Percentiles rank a stretch among this genome's conserved stretches.
Conservation (phyloP, 345 rosid genomes). For the Excoecaria cochinchinensis region DNA sequence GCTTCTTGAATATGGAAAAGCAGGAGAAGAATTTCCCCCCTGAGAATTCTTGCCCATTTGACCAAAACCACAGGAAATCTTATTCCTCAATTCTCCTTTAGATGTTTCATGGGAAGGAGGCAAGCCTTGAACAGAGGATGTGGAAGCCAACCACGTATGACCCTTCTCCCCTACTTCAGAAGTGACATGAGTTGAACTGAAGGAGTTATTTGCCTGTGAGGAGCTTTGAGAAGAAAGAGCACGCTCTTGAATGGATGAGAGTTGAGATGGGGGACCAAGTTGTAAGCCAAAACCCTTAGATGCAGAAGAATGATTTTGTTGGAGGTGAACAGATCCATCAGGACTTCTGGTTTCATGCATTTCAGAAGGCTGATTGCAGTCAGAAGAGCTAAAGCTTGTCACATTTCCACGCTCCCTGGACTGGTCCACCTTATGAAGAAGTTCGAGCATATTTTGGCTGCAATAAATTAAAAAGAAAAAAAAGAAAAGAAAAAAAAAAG, state of each 20-base stretch:
- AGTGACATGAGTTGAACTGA: slow-evolving; percentile 28
- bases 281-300: slow-evolving; percentile 80
- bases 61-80: slow-evolving; percentile 34
- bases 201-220: slow-evolving; percentile 29
- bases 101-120: slow-evolving; percentile 40
- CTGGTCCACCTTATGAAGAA: slow-evolving; percentile 83
- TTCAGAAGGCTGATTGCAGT: slow-evolving; percentile 39
- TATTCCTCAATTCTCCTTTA: slow-evolving; percentile 39
- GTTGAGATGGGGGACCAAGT: slow-evolving; percentile 80
- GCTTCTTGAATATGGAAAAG: slow-evolving; percentile 46
- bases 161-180: slow-evolving; percentile 44
- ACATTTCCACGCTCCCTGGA: slow-evolving; percentile 47
- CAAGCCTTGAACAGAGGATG: slow-evolving; percentile 41
- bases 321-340: slow-evolving; percentile 56
- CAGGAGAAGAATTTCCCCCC: slow-evolving; percentile 34
- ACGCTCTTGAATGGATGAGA: slow-evolving; percentile 37
- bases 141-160: slow-evolving; percentile 44
- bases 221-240: slow-evolving; percentile 40
- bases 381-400: slow-evolving; percentile 45
- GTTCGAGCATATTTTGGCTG: slow-evolving; percentile 92
- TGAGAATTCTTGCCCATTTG: slow-evolving; percentile 30
- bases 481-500: too few relatives aligned
- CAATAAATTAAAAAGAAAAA: slow-evolving; percentile 14
- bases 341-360: slow-evolving; percentile 48
- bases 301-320: slow-evolving; percentile 51